Base-by-base conservation (phyloP, 208 protist genomes). In the Crithidia sp. region DNA sequence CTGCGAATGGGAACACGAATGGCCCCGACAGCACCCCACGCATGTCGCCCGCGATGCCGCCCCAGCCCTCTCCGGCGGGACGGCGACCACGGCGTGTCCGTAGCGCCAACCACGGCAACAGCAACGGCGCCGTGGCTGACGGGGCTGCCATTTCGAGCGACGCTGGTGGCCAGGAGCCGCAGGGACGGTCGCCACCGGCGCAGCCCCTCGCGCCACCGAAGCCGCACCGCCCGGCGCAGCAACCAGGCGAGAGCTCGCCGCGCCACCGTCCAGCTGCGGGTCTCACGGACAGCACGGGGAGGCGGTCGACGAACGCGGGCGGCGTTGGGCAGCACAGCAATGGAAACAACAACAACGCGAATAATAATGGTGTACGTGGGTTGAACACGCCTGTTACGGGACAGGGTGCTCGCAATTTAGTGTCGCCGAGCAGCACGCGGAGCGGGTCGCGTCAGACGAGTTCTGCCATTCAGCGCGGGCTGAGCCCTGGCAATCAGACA, bases 171-270 rank as follows among this genome's bases (percentile, higher is more conserved):
- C 66, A 57, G 61, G 67, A 47, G 16, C 49, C 60, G n/a, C 65
- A 50, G 36, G 57, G 52, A 39, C 39, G 19, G 41, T 28, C 50
- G 52, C 72, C 74, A 37, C 61, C 74, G 63, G 47, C 41, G 37
- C 58, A 79, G 7, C 44, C 45, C 7, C 14, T 60, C 0, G 14
- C 49, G 43, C 52, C 41, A 50, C 28, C 28, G 28, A 47, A 53
- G 45, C 74, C 40, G 40, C 74, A 74, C 43, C 67, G 67, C 2
- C 67, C 67, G 9, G 37, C 54, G 19, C 52, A 74, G n/a, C 50
- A 13, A 17, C 67, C 55, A 7, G 49, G 28, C 10, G 67, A 70
- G 12, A 64, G 47, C 28, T 78, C 66, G 40, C 66, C 66, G 45
- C 73, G 66, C 8, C 49, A 66, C 58, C 72, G 65, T 5, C 6